Base-by-base conservation (phyloP, 2,329 filamentous ascomycete genomes). In the Hypoxylon sp. region DNA sequence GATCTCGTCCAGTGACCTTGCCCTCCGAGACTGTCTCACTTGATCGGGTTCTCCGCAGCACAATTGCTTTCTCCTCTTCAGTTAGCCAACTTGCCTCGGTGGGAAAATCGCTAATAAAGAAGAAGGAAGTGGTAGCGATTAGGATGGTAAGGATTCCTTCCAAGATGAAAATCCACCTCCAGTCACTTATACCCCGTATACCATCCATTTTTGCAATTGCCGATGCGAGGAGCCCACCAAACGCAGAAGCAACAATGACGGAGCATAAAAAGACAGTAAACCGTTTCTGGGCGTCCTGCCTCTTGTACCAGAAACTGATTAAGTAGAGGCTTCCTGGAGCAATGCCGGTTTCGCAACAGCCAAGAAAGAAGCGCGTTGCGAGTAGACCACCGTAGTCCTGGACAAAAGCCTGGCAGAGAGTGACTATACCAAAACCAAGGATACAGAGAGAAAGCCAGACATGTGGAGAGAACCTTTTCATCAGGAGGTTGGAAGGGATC, bases 141-240 rank as follows among this genome's bases (percentile, higher is more conserved):
- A 79, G 59, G 57, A 80, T 62, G 44, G 77, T 72, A 20, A 75
- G 59, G 27, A 78, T 74, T n/a, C 81, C 74, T 65, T 81, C 83
- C 59, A 91, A 81, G 61, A 91, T 85, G 76, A 92, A 92, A 4
- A 91, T 84, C 81, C 90, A 91, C 67, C 88, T 82, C 90, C 90
- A 92, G 40, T 81, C 84, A 27, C 79, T 80, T 49, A 88, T 79
- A 0, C 84, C 84, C 3, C 79, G 82, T 14, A 83, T 78, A 0
- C 83, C 82, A 64, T 82, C 77, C 72, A 85, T 81, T 60, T 83
- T 81, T 1, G 80, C 82, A 54, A 87, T 86, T 1, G 81, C 85
- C 0, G 76, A 81, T 0, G 89, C 88, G 0, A 91, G 80, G n/a
- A 91, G 81, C 8, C 88, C 88, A 58, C 87, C 87, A 75, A 90